Percentiles rank a stretch among this genome's conserved stretches.
These are phyloP conservation scores for Pholiota microspora DNA, from an alignment of 768 basidiomycete species.

Conservation along the genomic window DNA sequence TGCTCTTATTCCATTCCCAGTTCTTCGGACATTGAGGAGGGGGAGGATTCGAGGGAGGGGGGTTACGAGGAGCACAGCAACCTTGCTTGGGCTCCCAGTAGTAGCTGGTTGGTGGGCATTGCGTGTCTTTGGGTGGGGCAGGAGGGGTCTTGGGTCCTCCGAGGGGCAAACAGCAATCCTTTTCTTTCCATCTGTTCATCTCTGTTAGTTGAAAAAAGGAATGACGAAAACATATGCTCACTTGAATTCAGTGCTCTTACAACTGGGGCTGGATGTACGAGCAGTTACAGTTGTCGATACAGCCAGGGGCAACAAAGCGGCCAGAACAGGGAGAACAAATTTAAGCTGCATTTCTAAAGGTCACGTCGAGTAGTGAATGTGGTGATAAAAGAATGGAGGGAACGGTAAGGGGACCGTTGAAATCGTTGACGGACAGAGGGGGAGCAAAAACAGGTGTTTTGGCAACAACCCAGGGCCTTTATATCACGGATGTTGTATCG, in stretches of 20 bases:
- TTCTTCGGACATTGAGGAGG: conserved; percentile 48
- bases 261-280: conserved; percentile 11
- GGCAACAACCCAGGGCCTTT: conserved; percentile 3
- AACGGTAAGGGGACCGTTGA: conserved; percentile 11
- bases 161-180: conserved; percentile 41
- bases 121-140: conserved; percentile 43
- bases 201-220: background rate
- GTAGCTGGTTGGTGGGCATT: conserved; percentile 45
- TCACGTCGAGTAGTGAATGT: conserved; percentile 24
- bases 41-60: conserved; percentile 35
- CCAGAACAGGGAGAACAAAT: conserved; percentile 29
- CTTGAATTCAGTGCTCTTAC: conserved; percentile 30
- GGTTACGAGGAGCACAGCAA: conserved; percentile 53
- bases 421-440: conserved; percentile 10
- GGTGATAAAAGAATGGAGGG: conserved; percentile 16
- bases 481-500: conserved; percentile 2
- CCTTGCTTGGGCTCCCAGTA: conserved; percentile 47
- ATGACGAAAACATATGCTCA: conserved; percentile 15
- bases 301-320: conserved; percentile 32
- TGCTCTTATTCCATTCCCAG: conserved; percentile 43
- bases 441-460: conserved; percentile 2
- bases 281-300: conserved; percentile 24
- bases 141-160: conserved; percentile 39
- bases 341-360: conserved; percentile 23
- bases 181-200: conserved; percentile 25